phyloP scores from a whole-genome alignment of 1,139 yeast genomes.

The Lodderomyces beijingensis region DNA sequence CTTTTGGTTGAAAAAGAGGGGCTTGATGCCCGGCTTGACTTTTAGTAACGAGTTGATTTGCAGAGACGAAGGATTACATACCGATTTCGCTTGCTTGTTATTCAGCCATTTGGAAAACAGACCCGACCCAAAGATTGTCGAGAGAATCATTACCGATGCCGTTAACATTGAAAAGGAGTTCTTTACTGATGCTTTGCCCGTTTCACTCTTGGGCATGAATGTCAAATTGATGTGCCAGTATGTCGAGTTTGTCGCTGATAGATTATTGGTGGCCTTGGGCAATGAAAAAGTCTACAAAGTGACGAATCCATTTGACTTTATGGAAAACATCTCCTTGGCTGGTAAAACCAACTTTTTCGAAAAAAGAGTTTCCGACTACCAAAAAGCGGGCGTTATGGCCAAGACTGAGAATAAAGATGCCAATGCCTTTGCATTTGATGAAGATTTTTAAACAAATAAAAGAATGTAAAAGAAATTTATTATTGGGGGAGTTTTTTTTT shows the following conservation, averaged over 20 bases:
- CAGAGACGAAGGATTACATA: conserved; percentile 98
- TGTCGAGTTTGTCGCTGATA: conserved; percentile 96
- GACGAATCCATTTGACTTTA: conserved; percentile 93
- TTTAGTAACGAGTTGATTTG: conserved; percentile 95
- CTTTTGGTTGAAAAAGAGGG: conserved; percentile 97
- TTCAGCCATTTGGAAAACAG: conserved; percentile 90
- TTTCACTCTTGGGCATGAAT: conserved; percentile 90
- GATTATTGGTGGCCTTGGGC: conserved; percentile 85
- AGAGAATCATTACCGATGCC: conserved; percentile 88
- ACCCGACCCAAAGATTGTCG: conserved; percentile 74
- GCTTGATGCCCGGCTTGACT: conserved; percentile 97
- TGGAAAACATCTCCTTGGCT: conserved; percentile 96
- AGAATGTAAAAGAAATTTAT: too few species aligned
- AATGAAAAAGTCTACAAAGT: conserved; percentile 84
- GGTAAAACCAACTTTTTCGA: conserved; percentile 99
- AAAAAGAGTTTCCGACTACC: conserved; percentile 98
- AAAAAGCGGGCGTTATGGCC: conserved; percentile 98
- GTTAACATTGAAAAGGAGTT: conserved; percentile 91
- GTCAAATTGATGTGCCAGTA: conserved; percentile 90
- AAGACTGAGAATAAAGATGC: conserved; percentile 29
- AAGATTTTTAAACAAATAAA: conserved; percentile 49
- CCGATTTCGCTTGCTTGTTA: conserved; percentile 94
- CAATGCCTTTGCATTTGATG: conserved; percentile 42
- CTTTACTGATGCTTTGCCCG: conserved; percentile 91
- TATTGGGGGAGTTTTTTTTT: too few species aligned